Percentiles rank a stretch among this genome's conserved stretches.
phyloP scores from a whole-genome alignment of 83 land plant genomes.

The Isoetes engelmannii region DNA sequence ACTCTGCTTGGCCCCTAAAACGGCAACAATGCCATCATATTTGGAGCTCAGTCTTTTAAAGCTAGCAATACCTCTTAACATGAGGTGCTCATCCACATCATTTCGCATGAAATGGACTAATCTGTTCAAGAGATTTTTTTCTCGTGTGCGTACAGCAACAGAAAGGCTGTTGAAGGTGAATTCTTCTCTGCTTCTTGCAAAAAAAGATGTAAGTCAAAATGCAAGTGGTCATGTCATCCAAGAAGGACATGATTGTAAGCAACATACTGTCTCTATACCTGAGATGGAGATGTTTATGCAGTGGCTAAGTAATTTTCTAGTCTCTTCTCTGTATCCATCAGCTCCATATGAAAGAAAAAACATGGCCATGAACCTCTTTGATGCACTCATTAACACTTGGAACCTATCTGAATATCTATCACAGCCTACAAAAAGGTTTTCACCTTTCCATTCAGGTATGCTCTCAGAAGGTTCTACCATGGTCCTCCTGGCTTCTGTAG shows the following conservation, averaged over 20 bases:
- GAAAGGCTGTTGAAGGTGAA: constrained; percentile 55
- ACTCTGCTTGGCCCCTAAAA: constrained; percentile 90
- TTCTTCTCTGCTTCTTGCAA: no score
- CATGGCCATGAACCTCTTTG: constrained; percentile 92
- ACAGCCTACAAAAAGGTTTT: not conserved
- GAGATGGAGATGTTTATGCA: constrained; percentile 74
- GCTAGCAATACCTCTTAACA: constrained; percentile 78
- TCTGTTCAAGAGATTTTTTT: constrained; percentile 75
- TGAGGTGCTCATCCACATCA: constrained; percentile 89
- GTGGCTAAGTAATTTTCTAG: constrained; percentile 68
- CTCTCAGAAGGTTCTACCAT: constrained; percentile 59
- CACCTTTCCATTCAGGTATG: constrained; percentile 54
- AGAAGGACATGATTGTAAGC: constrained; percentile 5
- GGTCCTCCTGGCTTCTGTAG: constrained; percentile 68
- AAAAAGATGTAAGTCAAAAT: not conserved
- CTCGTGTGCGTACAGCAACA: constrained; percentile 66
- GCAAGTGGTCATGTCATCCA: not conserved
- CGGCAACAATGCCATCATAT: constrained; percentile 79
- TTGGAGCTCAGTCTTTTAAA: constrained; percentile 72
- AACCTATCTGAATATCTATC: constrained; percentile 30
- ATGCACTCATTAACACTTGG: constrained; percentile 67
- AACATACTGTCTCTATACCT: constrained; percentile 28
- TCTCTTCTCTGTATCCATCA: constrained; percentile 93
- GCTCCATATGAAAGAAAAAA: constrained; percentile 95
- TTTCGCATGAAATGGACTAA: constrained; percentile 98